Base-by-base conservation (phyloP, 768 basidiomycete genomes). In the Kwoniella sp. region DNA sequence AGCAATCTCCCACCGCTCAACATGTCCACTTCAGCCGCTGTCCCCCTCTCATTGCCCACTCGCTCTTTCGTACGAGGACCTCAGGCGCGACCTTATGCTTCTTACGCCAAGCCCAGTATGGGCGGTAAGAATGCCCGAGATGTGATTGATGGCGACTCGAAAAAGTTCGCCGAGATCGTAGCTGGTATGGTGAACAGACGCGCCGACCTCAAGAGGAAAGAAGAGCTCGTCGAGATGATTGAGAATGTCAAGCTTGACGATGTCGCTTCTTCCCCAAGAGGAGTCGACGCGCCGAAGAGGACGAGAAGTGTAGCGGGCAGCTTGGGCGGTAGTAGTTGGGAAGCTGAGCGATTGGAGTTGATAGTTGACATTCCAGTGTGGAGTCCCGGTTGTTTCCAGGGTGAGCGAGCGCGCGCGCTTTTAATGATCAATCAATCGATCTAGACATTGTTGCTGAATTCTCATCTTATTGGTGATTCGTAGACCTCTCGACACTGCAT, bases 361-460 rank as follows among this genome's bases (percentile, higher is more conserved):
- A 72, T 79, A 22, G 78, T 79, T 8, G 78, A 79, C 64, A 67
- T 76, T 30, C 78, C 78, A 3, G 71, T 76, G 25, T 79, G 78
- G 78, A 68, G 60, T 56, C 74, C 74, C 2, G 78, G 74, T 30
- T 74, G 74, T 66, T 77, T 74, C 60, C 68, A 71, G 50, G 77
- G 77, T 76, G 54, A 58, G 77, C 68, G 37, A 29, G 26, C 10
- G 19, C 29, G n/a, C n/a, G n/a, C n/a, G n/a, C n/a, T n/a, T n/a
- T n/a, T n/a, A n/a, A n/a, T n/a, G n/a, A n/a, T n/a, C n/a, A n/a
- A n/a, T n/a, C n/a, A n/a, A n/a, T n/a, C n/a, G n/a, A n/a, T n/a
- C n/a, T n/a, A n/a, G n/a, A n/a, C n/a, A n/a, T n/a, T n/a, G n/a
- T n/a, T n/a, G n/a, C n/a, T 29, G 15, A 21, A 50, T 26, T 29